Evolutionary conservation across 2,329 filamentous ascomycete species (phyloP), one percentile per base, ranked within the genome.

Genomic region (Phialocephala subalpina): DNA sequence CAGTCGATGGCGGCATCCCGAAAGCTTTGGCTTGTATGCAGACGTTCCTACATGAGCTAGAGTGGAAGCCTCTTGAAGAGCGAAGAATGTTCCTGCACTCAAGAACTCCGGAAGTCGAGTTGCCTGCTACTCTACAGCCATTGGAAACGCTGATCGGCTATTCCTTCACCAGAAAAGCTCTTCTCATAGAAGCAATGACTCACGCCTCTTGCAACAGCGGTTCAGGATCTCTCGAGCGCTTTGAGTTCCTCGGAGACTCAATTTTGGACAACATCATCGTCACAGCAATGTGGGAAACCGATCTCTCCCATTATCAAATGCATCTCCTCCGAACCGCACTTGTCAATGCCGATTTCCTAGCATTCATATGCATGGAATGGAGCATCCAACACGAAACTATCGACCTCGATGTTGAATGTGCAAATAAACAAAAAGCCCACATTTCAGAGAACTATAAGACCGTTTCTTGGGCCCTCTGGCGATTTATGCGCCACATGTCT

Each of bases 231-330:
- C 84, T 88, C 14, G 92, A 97, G 70, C 87, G 94, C 0, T 84
- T 97, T 0, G 95, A 97, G 74, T 97, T 96, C 73, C 81, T 97
- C 0, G 95, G 95, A 0, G 95, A 98, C 72, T 87, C 93, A 0
- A 82, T 97, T 2, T 86, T 98, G 0, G 95, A 98, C 77, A 86
- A 89, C 71, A 81, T 97, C 63, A 81, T 97, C 58, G 88, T 92
- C 8, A 81, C 80, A 0, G 82, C 80, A n/a, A 79, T 95, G 6
- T 70, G 75, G 1, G 79, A 80, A 0, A 74, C 87, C 58, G 74
- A 82, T 2, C 78, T 87, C 12, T 77, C 81, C 2, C 85, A 87
- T 58, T 79, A 82, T 58, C 80, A 86, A n/a, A 92, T 98, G 87
- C 93, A 97, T 72, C 80, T 88, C 2, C 81, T 95, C 63, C 90